Evolutionary conservation across 1,139 yeast species (phyloP).

Genomic region (Blastobotrys raffinosifermentans): DNA sequence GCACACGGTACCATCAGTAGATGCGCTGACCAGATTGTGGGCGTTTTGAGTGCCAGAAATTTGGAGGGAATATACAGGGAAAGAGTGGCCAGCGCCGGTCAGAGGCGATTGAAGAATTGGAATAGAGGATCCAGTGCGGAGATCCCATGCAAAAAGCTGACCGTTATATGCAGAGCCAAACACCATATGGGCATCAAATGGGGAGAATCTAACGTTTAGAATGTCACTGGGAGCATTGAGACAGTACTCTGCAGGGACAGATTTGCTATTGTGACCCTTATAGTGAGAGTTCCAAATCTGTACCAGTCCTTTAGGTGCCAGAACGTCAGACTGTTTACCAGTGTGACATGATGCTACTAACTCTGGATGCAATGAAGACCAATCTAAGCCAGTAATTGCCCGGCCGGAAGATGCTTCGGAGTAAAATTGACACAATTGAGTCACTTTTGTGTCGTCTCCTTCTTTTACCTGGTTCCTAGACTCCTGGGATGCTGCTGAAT

Average conservation of each 20-base stretch:
- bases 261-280: slow-evolving; percentile 20
- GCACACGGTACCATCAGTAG: slow-evolving; percentile 44
- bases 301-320: slow-evolving; percentile 31
- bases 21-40: slow-evolving; percentile 34
- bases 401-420: slow-evolving; percentile 26
- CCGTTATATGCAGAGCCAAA: slow-evolving; percentile 47
- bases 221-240: slow-evolving; percentile 45
- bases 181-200: slow-evolving; percentile 33
- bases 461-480: slow-evolving; percentile 8
- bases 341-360: slow-evolving; percentile 38
- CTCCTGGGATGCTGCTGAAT: slow-evolving; percentile 19
- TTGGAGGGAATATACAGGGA: slow-evolving; percentile 38
- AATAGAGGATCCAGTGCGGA: slow-evolving; percentile 26
- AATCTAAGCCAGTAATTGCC: slow-evolving; percentile 38
- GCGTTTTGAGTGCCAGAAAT: slow-evolving; percentile 35
- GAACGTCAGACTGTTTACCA: slow-evolving; percentile 21
- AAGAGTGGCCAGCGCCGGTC: slow-evolving; percentile 37
- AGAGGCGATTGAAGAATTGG: slow-evolving; percentile 34
- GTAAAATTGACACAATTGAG: slow-evolving; percentile 23
- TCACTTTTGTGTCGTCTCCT: slow-evolving; percentile 9
- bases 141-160: slow-evolving; percentile 43
- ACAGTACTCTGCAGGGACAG: slow-evolving; percentile 36
- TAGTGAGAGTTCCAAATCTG: slow-evolving; percentile 40
- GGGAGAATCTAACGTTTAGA: slow-evolving; percentile 37
- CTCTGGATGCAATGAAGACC: slow-evolving; percentile 40